A percentile compares a stretch with the other conserved stretches of the same genome.
These are phyloP conservation scores for Dendrobium huoshanense DNA, from an alignment of 106 monocot genomes.

Conservation along the genomic window DNA sequence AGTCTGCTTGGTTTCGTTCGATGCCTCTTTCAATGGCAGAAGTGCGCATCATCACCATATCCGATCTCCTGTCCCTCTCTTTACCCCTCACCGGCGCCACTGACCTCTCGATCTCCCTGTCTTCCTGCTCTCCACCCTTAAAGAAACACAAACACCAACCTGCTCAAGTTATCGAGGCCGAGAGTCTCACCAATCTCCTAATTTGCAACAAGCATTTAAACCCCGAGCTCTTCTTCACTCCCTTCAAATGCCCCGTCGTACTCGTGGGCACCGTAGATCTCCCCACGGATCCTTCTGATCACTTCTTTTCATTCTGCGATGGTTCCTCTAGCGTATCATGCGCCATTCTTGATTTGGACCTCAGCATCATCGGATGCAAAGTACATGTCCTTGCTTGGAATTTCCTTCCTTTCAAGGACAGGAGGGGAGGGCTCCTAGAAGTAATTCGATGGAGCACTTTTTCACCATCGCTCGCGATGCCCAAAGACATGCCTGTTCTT, in stretches of 20 bases:
- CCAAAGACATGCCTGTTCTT: not conserved
- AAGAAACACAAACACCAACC: slow-evolving; percentile 25
- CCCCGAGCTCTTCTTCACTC: slow-evolving; percentile 17
- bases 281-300: not conserved
- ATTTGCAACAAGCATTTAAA: slow-evolving; percentile 8
- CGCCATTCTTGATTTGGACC: slow-evolving; percentile 41
- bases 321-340: slow-evolving; percentile 36
- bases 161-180: not conserved
- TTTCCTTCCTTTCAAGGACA: slow-evolving; percentile 38
- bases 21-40: not conserved
- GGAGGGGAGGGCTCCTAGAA: slow-evolving; percentile 34
- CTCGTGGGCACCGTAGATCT: slow-evolving; percentile 30
- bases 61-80: slow-evolving; percentile 44
- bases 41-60: slow-evolving; percentile 24
- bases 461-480: not conserved
- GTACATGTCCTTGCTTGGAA: slow-evolving; percentile 56
- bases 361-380: slow-evolving; percentile 21
- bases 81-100: slow-evolving; percentile 44
- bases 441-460: slow-evolving; percentile 35
- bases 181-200: not conserved
- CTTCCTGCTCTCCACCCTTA: slow-evolving; percentile 19
- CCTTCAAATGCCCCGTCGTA: slow-evolving; percentile 19
- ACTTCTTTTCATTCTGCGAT: slow-evolving; percentile 56
- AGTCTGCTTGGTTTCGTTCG: no score
- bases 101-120: slow-evolving; percentile 20